Evolutionary conservation across 129 eudicot genomes (phyloP), one percentile per base, ranked within the genome.

Genomic region (Heracleum sosnowskyi): DNA sequence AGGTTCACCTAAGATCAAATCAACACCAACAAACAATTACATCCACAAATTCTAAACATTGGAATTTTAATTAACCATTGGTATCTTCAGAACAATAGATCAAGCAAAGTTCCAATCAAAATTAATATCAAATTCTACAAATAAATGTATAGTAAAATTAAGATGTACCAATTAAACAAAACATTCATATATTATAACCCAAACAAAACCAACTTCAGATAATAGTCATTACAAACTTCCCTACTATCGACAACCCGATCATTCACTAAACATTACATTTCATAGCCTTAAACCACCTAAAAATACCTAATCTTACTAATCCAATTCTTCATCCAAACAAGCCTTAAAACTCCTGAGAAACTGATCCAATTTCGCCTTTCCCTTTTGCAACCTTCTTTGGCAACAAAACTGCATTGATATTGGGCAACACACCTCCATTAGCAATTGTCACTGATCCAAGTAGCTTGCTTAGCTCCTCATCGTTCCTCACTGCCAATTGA

Each of bases 401-500:
- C 80, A 90, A 28, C 81, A 90, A 17, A 64, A 13, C 76, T 11
- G 64, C 47, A 64, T 90, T 84, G 73, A 90, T 90, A 10, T 86
- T 88, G 0, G 96, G 96, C 79, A 90, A 75, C 22, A 90, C 96
- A 4, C 92, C 96, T 0, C 96, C 92, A 33, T 83, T 90, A 4
- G 92, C 92, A 64, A 90, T 90, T 9, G 90, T 90, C 40, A 90
- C 96, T 15, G 77, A 12, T 6, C 96, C 92, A 55, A 90, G 55
- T n/a, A 90, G 41, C 86, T 90, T 90, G 64, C 92, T 84, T 18
- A 90, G 76, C 73, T 90, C 96, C 75, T 88, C 96, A 18, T 90
- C 96, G 69, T 90, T 90, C 86, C 96, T 84, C 69, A 90, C 96
- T 4, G 96, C 96, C 79, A 90, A 74, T 24, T 90, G 96, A 20